phyloP scores from a whole-genome alignment of 1,284 basidiomycete species.

The Hortiboletus rubellus region DNA sequence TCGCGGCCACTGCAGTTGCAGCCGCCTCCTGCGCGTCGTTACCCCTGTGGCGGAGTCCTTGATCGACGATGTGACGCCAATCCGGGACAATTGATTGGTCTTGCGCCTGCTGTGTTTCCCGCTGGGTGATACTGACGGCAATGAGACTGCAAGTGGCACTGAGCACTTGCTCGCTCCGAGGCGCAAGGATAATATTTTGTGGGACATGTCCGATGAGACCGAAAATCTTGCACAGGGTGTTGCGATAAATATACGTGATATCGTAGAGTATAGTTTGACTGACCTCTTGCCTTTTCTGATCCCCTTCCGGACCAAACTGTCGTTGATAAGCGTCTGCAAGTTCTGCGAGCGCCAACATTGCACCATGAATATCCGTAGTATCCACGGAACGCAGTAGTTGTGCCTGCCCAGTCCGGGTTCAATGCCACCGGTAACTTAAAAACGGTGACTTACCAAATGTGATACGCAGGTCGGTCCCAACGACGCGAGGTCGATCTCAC shows the following conservation, averaged over 20 bases:
- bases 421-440: conserved; percentile 7
- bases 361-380: conserved; percentile 76
- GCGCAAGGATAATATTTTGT: conserved; percentile 57
- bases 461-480: conserved; percentile 52
- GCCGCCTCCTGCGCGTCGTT: conserved; percentile 73
- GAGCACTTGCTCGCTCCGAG: conserved; percentile 75
- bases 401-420: conserved; percentile 43
- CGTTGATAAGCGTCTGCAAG: conserved; percentile 57
- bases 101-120: conserved; percentile 47
- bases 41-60: conserved; percentile 70
- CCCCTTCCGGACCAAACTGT: conserved; percentile 29
- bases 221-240: conserved; percentile 50
- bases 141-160: conserved; percentile 76
- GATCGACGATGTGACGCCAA: conserved; percentile 73
- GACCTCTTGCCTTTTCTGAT: conserved; percentile 43
- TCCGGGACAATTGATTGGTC: conserved; percentile 45
- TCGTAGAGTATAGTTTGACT: conserved; percentile 1
- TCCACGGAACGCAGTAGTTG: conserved; percentile 66
- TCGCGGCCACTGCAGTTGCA: conserved; percentile 58
- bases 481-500: conserved; percentile 56
- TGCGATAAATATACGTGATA: conserved; percentile 4
- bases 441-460: conserved; percentile 47
- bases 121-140: conserved; percentile 58
- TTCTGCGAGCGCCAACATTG: conserved; percentile 72
- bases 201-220: conserved; percentile 54